These are phyloP conservation scores for Ceratocystis albifundus DNA, from an alignment of 2,329 filamentous ascomycete genomes.

Conservation along the genomic window DNA sequence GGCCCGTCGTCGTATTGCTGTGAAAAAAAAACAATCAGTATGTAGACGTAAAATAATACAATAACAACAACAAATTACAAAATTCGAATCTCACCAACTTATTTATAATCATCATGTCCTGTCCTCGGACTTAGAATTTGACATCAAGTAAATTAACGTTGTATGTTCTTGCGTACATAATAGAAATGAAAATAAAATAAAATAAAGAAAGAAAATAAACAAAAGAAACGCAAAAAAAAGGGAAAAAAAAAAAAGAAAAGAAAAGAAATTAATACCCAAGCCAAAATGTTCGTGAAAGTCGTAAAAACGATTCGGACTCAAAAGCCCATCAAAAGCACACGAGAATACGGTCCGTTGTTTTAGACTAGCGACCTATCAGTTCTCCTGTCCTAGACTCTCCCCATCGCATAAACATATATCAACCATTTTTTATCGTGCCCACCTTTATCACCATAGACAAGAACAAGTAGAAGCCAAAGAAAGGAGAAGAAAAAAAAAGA, in stretches of 20 bases:
- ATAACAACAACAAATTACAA: too few relatives aligned
- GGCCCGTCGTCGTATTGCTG: too few relatives aligned
- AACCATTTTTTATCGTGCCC: neutral
- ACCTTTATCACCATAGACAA: conserved; percentile 3
- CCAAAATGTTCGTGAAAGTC: conserved; percentile 6
- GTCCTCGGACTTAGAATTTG: neutral
- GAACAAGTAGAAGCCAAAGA: neutral
- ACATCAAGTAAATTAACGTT: neutral
- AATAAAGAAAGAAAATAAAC: too few relatives aligned
- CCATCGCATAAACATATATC: neutral
- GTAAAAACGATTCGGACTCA: conserved; percentile 14
- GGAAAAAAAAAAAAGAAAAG: too few relatives aligned
- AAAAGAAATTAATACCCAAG: neutral
- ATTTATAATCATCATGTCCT: too few relatives aligned
- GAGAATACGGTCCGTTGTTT: neutral
- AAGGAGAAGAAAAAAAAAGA: conserved; percentile 23
- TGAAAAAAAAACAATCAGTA: too few relatives aligned
- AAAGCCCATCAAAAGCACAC: neutral
- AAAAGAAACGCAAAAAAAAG: too few relatives aligned
- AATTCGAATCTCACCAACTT: too few relatives aligned
- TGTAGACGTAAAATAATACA: too few relatives aligned
- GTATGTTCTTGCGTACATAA: conserved; percentile 11
- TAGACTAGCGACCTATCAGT: neutral
- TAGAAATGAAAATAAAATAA: neutral
- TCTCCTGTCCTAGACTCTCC: neutral